These are phyloP conservation scores for Eucommia ulmoides DNA, from an alignment of 257 asterid species.

Conservation along the genomic window DNA sequence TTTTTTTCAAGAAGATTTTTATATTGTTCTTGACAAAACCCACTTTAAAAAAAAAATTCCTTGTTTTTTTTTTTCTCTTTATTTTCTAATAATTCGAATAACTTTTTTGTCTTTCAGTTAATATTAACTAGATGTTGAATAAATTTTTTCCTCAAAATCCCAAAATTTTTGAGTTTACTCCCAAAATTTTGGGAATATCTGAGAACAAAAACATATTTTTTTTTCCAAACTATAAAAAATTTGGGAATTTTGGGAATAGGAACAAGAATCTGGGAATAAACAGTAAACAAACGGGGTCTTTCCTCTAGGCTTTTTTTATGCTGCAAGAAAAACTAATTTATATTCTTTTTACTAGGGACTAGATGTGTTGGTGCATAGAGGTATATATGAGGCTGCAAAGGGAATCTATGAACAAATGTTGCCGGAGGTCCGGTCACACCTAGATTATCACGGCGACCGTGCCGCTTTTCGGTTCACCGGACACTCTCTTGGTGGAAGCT, in stretches of 20 bases:
- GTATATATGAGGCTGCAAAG: conserved; percentile 98
- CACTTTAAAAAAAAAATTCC: too few species aligned
- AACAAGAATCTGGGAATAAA: not conserved
- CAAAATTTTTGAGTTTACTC: too few species aligned
- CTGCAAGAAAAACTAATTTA: not conserved
- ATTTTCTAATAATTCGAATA: too few species aligned
- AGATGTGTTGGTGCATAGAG: conserved; percentile 84
- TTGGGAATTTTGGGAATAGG: not conserved
- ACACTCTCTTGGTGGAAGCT: conserved; percentile 94
- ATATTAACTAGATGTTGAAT: too few species aligned
- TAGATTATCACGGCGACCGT: conserved; percentile 37
- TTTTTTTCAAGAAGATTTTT: too few species aligned
- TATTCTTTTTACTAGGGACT: conserved; percentile 40
- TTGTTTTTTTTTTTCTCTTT: too few species aligned
- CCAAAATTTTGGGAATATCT: too few species aligned
- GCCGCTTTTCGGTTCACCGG: conserved; percentile 83
- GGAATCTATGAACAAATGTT: conserved; percentile 83
- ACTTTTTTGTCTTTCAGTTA: too few species aligned
- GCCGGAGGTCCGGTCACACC: conserved; percentile 64
- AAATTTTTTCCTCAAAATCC: too few species aligned
- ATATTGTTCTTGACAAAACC: too few species aligned
- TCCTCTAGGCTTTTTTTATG: not conserved
- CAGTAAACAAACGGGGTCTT: not conserved
- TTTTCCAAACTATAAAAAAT: not conserved
- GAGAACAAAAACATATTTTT: not conserved